Conservation (phyloP, 2,329 filamentous ascomycete species). For the Penicillium sp. region DNA sequence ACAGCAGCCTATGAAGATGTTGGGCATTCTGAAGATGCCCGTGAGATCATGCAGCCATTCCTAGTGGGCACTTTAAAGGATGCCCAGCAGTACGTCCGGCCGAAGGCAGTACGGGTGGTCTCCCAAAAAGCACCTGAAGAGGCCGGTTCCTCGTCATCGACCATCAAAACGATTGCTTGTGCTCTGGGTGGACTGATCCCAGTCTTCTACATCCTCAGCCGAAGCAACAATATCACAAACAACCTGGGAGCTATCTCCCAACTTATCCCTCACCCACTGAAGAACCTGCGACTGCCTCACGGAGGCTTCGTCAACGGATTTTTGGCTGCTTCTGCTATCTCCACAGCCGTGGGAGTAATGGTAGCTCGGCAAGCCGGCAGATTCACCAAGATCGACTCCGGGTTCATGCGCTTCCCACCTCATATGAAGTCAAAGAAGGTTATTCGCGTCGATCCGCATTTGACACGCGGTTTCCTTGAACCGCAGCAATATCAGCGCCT, state of each 20-base stretch:
- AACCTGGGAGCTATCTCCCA: neutral
- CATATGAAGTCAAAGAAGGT: conserved; percentile 43
- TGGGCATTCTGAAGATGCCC: conserved; percentile 48
- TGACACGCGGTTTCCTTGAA: conserved; percentile 49
- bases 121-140: conserved; percentile 10
- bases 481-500: conserved; percentile 49
- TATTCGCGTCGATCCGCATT: conserved; percentile 40
- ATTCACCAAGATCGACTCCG: conserved; percentile 21
- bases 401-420: conserved; percentile 27
- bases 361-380: conserved; percentile 6
- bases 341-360: conserved; percentile 6
- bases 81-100: conserved; percentile 16
- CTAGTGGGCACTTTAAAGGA: conserved; percentile 38
- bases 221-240: neutral
- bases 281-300: conserved; percentile 2
- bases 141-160: conserved; percentile 11
- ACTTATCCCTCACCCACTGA: conserved; percentile 5
- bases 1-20: conserved; percentile 46
- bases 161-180: conserved; percentile 25
- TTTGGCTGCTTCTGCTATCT: conserved; percentile 12
- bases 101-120: conserved; percentile 22
- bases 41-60: conserved; percentile 41
- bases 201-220: conserved; percentile 1
- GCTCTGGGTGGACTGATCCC: conserved; percentile 5
- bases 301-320: conserved; percentile 19